Conservation (phyloP, 2,329 filamentous ascomycete species). For the Talaromyces rugulosus region DNA sequence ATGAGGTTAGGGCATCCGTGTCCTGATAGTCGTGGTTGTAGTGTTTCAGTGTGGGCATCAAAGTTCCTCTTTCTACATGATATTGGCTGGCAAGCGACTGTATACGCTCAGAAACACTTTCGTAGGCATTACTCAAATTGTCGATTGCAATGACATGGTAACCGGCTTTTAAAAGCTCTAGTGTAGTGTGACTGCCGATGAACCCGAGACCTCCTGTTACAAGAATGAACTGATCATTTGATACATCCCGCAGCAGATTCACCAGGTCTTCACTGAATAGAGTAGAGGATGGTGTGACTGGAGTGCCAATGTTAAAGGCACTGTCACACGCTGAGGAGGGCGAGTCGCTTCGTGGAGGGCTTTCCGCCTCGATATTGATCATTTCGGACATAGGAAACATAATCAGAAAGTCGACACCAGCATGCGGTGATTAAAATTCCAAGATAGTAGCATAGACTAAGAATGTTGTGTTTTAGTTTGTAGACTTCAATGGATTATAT, state of each 20-base stretch:
- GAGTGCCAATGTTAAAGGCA: constrained; percentile 34
- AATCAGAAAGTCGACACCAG: constrained; percentile 14
- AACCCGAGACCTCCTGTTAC: constrained; percentile 41
- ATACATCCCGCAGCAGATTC: constrained; percentile 37
- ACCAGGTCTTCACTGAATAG: constrained; percentile 43
- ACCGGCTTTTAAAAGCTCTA: constrained; percentile 37
- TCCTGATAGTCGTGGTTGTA: constrained; percentile 48
- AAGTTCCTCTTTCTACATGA: constrained; percentile 35
- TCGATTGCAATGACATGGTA: constrained; percentile 42
- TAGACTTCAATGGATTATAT: not conserved
- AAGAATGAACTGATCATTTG: constrained; percentile 38
- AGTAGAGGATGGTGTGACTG: constrained; percentile 41
- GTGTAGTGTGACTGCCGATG: constrained; percentile 40
- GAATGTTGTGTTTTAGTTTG: not conserved
- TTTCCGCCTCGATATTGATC: constrained; percentile 22
- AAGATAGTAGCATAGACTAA: not conserved
- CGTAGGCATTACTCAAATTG: constrained; percentile 38
- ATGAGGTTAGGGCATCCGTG: constrained; percentile 36
- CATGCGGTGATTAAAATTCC: not conserved
- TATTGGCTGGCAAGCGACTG: constrained; percentile 27
- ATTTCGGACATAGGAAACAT: not conserved
- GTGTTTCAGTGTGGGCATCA: constrained; percentile 44
- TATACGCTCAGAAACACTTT: constrained; percentile 33
- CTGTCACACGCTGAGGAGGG: constrained; percentile 29
- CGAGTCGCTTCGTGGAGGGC: constrained; percentile 24